These are phyloP conservation scores for Pleurotus pulmonarius DNA, from an alignment of 768 basidiomycete genomes.

Conservation along the genomic window DNA sequence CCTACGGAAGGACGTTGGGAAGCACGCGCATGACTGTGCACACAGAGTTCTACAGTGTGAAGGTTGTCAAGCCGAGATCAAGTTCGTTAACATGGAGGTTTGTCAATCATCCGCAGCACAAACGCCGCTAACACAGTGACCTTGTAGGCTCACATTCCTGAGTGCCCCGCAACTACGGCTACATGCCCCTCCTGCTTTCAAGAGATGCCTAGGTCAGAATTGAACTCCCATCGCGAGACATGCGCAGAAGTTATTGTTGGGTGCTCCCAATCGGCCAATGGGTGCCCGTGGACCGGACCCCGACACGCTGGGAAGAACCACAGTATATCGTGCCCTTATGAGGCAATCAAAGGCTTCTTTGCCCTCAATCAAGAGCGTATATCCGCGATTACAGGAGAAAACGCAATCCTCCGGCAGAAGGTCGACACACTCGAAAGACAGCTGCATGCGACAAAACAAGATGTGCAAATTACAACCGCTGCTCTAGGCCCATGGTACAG, in stretches of 20 bases:
- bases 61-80: conserved; percentile 29
- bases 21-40: conserved; percentile 30
- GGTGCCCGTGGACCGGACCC: conserved; percentile 53
- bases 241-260: conserved; percentile 36
- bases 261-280: conserved; percentile 45
- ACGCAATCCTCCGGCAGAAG: conserved; percentile 54
- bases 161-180: conserved; percentile 32
- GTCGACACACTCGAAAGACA: conserved; percentile 57
- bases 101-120: conserved; percentile 12
- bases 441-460: conserved; percentile 46
- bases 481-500: conserved; percentile 67
- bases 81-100: conserved; percentile 34
- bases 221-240: conserved; percentile 27
- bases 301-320: conserved; percentile 36
- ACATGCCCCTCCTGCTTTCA: conserved; percentile 38
- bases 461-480: conserved; percentile 51
- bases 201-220: conserved; percentile 29
- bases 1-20: conserved; percentile 38
- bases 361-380: conserved; percentile 34
- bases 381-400: conserved; percentile 55
- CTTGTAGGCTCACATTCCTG: conserved; percentile 31
- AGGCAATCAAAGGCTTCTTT: conserved; percentile 60
- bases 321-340: conserved; percentile 47
- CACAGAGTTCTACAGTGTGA: conserved; percentile 35
- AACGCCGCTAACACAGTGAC: background rate